Conservation (phyloP, 208 protist species). For the Phytomonas sp. region DNA sequence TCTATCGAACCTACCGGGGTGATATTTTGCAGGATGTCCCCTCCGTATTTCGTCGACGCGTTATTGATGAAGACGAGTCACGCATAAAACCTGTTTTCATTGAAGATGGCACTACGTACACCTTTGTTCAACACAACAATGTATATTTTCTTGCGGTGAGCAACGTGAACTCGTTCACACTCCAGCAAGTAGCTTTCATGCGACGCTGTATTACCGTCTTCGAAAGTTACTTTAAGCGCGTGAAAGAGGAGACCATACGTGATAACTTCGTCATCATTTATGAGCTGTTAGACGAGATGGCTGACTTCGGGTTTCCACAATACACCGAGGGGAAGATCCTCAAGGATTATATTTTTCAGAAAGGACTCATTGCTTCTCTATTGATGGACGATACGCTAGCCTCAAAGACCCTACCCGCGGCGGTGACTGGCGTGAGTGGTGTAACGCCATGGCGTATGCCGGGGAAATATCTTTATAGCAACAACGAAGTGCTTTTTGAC, state of each 20-base stretch:
- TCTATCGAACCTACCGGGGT: conserved; percentile 94
- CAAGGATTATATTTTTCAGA: conserved; percentile 95
- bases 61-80: conserved; percentile 92
- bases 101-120: conserved; percentile 90
- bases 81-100: conserved; percentile 90
- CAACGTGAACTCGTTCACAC: conserved; percentile 91
- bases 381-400: conserved; percentile 28
- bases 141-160: conserved; percentile 93
- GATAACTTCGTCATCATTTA: conserved; percentile 99
- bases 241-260: conserved; percentile 93
- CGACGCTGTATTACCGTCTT: conserved; percentile 89
- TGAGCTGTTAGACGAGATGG: conserved; percentile 98
- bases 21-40: conserved; percentile 88
- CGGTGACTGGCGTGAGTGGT: conserved; percentile 92
- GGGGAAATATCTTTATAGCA: conserved; percentile 93
- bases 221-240: conserved; percentile 91
- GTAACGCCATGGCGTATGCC: conserved; percentile 92
- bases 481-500: conserved; percentile 98
- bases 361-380: conserved; percentile 45
- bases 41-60: conserved; percentile 72
- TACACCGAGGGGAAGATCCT: conserved; percentile 93
- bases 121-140: conserved; percentile 93
- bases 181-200: conserved; percentile 93
- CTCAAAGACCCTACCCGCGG: conserved; percentile 32
- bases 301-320: conserved; percentile 99